Evolutionary conservation across 2,329 filamentous ascomycete genomes (phyloP).

Genomic region (Teratosphaeria epicoccoides): DNA sequence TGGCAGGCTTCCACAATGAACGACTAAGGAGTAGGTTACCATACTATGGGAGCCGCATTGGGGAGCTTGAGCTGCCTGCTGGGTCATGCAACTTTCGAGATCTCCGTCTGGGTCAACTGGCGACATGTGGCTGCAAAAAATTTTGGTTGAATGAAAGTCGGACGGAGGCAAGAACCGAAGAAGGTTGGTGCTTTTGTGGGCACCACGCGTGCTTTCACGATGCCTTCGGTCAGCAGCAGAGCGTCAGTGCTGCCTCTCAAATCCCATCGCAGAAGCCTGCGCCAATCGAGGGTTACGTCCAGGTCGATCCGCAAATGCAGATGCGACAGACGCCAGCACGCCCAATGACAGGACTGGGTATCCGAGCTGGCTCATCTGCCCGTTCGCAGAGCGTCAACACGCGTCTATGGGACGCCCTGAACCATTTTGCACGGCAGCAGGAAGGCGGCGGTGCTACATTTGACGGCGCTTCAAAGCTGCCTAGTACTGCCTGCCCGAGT

Average conservation of each 20-base stretch:
- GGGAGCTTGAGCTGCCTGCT: slow-evolving; percentile 29
- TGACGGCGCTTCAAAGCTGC: slow-evolving; percentile 15
- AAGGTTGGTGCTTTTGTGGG: slow-evolving; percentile 42
- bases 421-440: slow-evolving; percentile 26
- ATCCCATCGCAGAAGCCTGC: background rate
- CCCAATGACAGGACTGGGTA: slow-evolving; percentile 17
- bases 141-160: slow-evolving; percentile 35
- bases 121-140: slow-evolving; percentile 42
- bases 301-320: slow-evolving; percentile 5
- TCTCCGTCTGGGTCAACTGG: slow-evolving; percentile 31
- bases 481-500: slow-evolving; percentile 23
- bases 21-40: slow-evolving; percentile 4
- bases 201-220: slow-evolving; percentile 49
- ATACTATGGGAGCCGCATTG: slow-evolving; percentile 1
- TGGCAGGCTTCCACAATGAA: slow-evolving; percentile 19
- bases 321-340: background rate
- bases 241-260: background rate
- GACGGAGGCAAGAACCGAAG: slow-evolving; percentile 18
- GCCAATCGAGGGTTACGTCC: background rate
- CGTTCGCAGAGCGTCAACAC: slow-evolving; percentile 21
- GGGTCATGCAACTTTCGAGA: slow-evolving; percentile 45
- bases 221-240: slow-evolving; percentile 5
- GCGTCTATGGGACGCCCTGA: slow-evolving; percentile 25
- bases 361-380: slow-evolving; percentile 11
- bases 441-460: slow-evolving; percentile 15